Evolutionary conservation across 768 basidiomycete species (phyloP).

Genomic region (Tricholoma sp.): DNA sequence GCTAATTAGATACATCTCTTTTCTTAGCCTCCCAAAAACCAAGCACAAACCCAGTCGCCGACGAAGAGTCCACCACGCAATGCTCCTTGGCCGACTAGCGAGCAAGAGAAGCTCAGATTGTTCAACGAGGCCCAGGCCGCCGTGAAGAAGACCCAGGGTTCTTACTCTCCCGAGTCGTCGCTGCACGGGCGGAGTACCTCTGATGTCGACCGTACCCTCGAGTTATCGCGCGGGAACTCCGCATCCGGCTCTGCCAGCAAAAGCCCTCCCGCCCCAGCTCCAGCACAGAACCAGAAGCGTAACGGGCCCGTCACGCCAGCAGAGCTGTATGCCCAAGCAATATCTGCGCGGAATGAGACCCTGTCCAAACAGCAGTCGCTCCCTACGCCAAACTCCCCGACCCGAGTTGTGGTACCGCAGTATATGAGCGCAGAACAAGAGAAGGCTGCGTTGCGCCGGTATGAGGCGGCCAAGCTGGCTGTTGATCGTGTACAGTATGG

Average conservation of each 20-base stretch:
- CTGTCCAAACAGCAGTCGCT: conserved; percentile 10
- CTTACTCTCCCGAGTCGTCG: conserved; percentile 19
- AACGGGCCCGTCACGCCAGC: conserved; percentile 3
- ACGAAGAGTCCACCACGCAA: conserved; percentile 12
- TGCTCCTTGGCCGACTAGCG: conserved; percentile 58
- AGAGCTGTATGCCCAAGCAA: conserved; percentile 23
- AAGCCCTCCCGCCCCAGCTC: conserved; percentile 7
- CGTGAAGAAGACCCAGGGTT: conserved; percentile 54
- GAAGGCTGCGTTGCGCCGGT: conserved; percentile 64
- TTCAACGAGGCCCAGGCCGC: conserved; percentile 64
- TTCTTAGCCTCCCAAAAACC: conserved; percentile 17
- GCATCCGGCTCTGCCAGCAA: not conserved
- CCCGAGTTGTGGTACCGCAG: conserved; percentile 29
- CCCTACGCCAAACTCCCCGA: conserved; percentile 9
- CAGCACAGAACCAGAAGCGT: conserved; percentile 3
- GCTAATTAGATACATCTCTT: not conserved
- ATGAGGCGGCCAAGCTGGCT: conserved; percentile 67
- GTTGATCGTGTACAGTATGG: conserved; percentile 54
- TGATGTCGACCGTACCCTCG: conserved; percentile 8
- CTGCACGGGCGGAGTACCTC: conserved; percentile 20
- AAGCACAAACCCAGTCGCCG: conserved; percentile 7
- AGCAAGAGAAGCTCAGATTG: conserved; percentile 72
- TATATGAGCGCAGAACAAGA: conserved; percentile 68
- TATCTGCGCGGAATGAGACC: conserved; percentile 23
- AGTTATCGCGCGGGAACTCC: conserved; percentile 5